Evolutionary conservation across 495 filamentous ascomycete genomes (phyloP), one percentile per base, ranked within the genome.

Genomic region (Aspergillus steynii): DNA sequence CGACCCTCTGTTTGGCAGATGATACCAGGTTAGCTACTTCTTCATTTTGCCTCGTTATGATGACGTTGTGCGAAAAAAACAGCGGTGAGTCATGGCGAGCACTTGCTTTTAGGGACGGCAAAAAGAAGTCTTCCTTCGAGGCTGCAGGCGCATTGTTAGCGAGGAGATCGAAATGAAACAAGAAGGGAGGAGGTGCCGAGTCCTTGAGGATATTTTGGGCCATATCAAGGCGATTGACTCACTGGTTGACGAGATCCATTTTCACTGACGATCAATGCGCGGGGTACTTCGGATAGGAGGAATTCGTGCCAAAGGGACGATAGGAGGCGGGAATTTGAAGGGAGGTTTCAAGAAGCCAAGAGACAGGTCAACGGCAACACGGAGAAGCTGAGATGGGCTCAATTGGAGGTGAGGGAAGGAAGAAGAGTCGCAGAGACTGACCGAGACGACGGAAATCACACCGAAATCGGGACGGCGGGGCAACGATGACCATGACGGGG

Each of bases 71-170:
- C 28, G 48, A 5, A 29, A 42, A 28, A 20, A 49, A 8, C 47
- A 26, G 56, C 29, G 34, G 55, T 72, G 69, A 74, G 63, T 70
- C 65, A 71, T 60, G 58, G 48, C 15, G 59, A 55, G 52, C 56
- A 86, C 90, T 74, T 79, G 92, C 93, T 99, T 80, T 99, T 99
- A 50, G 95, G 95, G 26, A 98, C 92, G 60, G 95, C 95, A 71
- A 99, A 97, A 61, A 99, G 85, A 51, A 98, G 86, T 66, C 94
- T 89, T 74, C 92, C 92, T 82, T 93, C 92, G 69, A 98, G 82
- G 81, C 77, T 75, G 60, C 4, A 25, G 1, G 20, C 29, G 2
- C 27, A 54, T 9, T 51, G 55, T 67, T 61, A 68, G 61, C 46
- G 32, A 20, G 3, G n/a, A 47, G 10, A 26, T n/a, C 29, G 15